These are phyloP conservation scores for Penicillium sclerotiorum DNA, from an alignment of 2,329 filamentous ascomycete species.

Conservation along the genomic window DNA sequence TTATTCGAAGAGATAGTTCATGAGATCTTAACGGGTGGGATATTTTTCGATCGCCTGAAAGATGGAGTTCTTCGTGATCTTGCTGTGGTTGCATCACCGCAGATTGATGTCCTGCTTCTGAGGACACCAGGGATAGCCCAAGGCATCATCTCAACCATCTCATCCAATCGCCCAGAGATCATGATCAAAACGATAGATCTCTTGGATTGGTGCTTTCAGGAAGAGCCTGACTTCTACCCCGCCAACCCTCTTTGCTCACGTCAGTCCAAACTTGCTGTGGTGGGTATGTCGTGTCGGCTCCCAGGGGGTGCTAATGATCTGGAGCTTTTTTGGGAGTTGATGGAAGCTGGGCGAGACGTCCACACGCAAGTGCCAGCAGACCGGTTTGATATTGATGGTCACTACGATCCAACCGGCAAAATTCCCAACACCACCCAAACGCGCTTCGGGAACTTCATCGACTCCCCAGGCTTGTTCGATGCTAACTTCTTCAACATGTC, in stretches of 20 bases:
- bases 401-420: conserved; percentile 39
- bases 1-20: background rate
- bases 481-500: conserved; percentile 54
- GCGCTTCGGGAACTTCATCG: conserved; percentile 41
- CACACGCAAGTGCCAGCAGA: conserved; percentile 32
- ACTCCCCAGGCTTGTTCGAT: conserved; percentile 43
- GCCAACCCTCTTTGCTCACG: background rate
- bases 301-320: conserved; percentile 18
- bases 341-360: conserved; percentile 36
- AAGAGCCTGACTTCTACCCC: conserved; percentile 5
- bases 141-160: background rate
- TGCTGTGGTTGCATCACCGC: background rate
- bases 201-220: background rate
- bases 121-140: background rate
- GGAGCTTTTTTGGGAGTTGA: conserved; percentile 41
- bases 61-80: background rate
- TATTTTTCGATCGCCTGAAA: background rate
- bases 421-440: conserved; percentile 34
- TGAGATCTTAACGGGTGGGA: background rate
- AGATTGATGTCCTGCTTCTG: background rate
- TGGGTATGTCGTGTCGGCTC: conserved; percentile 11
- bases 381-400: conserved; percentile 37
- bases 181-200: background rate
- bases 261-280: conserved; percentile 5
- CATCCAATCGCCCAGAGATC: background rate